Conservation (phyloP, 306 rosid species). For the Echinosophora koreensis region DNA sequence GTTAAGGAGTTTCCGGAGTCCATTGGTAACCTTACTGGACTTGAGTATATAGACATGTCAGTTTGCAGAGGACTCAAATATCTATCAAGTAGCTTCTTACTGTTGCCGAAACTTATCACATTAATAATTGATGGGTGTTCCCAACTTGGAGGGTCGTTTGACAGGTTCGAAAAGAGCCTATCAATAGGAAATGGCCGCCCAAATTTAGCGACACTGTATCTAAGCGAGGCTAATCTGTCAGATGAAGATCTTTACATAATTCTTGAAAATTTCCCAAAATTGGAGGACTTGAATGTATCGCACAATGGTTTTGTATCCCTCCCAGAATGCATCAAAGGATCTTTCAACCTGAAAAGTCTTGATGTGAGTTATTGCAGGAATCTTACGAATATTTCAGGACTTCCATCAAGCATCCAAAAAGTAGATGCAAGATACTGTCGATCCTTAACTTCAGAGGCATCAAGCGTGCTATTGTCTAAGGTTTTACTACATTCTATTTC, state of each 20-base stretch:
- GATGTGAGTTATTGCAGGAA: constrained; percentile 18
- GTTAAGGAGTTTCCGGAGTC: constrained; percentile 36
- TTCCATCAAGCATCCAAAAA: constrained; percentile 27
- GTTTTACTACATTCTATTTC: constrained; percentile 16
- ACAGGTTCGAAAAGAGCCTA: not conserved
- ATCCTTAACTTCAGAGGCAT: constrained; percentile 30
- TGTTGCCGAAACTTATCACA: constrained; percentile 18
- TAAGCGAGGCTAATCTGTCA: not conserved
- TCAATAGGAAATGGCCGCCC: not conserved
- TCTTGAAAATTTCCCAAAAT: constrained; percentile 10
- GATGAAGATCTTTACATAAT: not conserved
- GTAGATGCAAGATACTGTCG: constrained; percentile 35
- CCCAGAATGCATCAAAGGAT: constrained; percentile 16
- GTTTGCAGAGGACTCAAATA: constrained; percentile 5
- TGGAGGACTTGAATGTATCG: not conserved
- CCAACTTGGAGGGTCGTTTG: constrained; percentile 9
- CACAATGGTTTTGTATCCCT: constrained; percentile 2
- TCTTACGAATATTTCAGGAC: constrained; percentile 1
- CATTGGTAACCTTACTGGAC: constrained; percentile 33
- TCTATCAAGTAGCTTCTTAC: constrained; percentile 16
- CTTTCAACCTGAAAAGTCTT: not conserved
- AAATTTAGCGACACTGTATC: not conserved
- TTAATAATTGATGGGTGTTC: not conserved
- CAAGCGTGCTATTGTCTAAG: constrained; percentile 27
- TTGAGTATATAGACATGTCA: constrained; percentile 28